Percentiles rank a stretch among this genome's conserved stretches.
Conservation (phyloP, 192 early-diverging fungal species). For the Linnemannia zychae region DNA sequence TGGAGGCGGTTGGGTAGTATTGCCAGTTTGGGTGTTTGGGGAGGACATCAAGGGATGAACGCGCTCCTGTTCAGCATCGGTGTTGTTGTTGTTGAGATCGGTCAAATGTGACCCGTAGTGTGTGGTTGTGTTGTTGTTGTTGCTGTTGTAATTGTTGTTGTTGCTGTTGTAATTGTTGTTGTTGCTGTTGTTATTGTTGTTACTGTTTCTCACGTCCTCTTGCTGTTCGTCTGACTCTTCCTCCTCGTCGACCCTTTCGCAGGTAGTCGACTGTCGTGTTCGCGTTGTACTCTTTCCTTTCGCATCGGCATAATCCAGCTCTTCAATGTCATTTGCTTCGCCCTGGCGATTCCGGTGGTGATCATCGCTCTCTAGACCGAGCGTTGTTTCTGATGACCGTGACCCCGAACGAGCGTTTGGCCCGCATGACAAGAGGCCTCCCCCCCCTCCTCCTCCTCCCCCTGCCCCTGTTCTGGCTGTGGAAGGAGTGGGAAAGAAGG, state of each 20-base stretch:
- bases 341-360: not conserved
- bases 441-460: not conserved
- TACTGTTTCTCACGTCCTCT: not conserved
- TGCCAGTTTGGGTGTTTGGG: not conserved
- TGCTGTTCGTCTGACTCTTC: too few relatives aligned
- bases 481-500: not conserved
- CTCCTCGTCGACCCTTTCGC: not conserved
- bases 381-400: conserved; percentile 16
- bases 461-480: too few relatives aligned
- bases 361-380: not conserved
- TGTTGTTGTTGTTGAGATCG: not conserved
- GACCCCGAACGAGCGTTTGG: not conserved
- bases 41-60: not conserved
- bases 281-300: not conserved
- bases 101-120: conserved; percentile 10
- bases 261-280: not conserved
- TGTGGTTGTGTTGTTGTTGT: conserved; percentile 9
- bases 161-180: not conserved
- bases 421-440: not conserved
- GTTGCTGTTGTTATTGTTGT: conserved; percentile 14
- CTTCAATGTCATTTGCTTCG: not conserved
- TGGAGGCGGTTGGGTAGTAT: not conserved
- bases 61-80: not conserved
- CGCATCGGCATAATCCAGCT: not conserved
- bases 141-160: conserved; percentile 5